Evolutionary conservation across 106 monocot species (phyloP).

Genomic region (Dactylorhiza incarnata): DNA sequence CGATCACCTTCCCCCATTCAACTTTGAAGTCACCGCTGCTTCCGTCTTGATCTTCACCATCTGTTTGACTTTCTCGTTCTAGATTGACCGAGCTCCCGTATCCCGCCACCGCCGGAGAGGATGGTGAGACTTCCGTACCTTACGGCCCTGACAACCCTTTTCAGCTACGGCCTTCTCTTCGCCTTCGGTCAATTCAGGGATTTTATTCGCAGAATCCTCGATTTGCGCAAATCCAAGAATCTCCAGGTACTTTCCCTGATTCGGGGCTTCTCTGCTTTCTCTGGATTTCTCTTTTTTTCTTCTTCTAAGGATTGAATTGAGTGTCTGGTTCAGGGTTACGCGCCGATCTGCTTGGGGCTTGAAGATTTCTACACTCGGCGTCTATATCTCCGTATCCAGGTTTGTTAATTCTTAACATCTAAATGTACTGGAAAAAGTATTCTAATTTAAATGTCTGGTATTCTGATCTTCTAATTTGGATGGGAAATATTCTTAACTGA

Average conservation of each 20-base stretch:
- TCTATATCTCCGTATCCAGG: conserved; percentile 89
- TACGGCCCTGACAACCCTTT: conserved; percentile 71
- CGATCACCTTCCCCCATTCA: conserved; percentile 5
- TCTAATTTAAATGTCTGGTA: too few relatives aligned
- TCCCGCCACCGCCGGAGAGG: not conserved
- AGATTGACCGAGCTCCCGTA: not conserved
- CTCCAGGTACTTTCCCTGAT: conserved; percentile 29
- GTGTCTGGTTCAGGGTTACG: conserved; percentile 48
- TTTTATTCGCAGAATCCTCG: conserved; percentile 67
- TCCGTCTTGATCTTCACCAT: not conserved
- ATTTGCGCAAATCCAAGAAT: conserved; percentile 53
- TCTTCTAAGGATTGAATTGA: not conserved
- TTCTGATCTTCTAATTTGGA: too few relatives aligned
- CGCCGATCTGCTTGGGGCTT: conserved; percentile 74
- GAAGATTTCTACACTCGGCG: conserved; percentile 86
- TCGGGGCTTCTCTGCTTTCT: not conserved
- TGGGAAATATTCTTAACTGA: too few relatives aligned
- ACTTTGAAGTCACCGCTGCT: conserved; percentile 2
- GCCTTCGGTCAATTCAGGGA: conserved; percentile 84
- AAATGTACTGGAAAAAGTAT: too few relatives aligned
- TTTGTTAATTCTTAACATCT: conserved; percentile 3
- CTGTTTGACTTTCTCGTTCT: not conserved
- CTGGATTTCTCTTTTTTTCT: not conserved
- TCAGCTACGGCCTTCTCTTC: conserved; percentile 91
- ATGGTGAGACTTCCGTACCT: conserved; percentile 92